Evolutionary conservation across 2,329 filamentous ascomycete species (phyloP), one percentile per base, ranked within the genome.

Genomic region (Penicillium fuscoglaucum): DNA sequence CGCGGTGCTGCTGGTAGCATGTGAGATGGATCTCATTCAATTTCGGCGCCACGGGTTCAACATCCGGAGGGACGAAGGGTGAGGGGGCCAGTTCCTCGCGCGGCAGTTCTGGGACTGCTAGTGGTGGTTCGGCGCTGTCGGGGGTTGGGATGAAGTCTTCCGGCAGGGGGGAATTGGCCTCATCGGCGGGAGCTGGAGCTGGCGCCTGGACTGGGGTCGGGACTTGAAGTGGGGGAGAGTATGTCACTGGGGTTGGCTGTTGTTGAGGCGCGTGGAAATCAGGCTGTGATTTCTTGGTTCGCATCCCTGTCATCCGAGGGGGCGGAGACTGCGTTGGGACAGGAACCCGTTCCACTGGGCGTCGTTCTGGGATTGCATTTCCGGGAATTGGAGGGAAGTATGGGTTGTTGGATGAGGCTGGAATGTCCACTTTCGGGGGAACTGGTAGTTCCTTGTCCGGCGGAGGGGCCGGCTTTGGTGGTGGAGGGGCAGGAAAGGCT

Each of bases 1-100:
- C 62, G 13, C 69, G 67, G 51, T 79, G 77, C 7, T 70, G 68
- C 57, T 77, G 74, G 59, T 74, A 78, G 62, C 77, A 79, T 31
- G 63, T 58, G 54, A 69, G 74, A 52, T 78, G 77, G 15, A 72
- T 59, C 49, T 69, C 69, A 39, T 67, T 72, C 52, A 79, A 64
- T 4, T 71, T 71, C 10, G 76, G 70, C 8, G 72, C 65, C 44
- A 72, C 63, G 39, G 71, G 68, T 37, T 73, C 72, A 13, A 67
- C 54, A n/a, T 74, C 71, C n/a, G 70, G 70, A 0, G 71, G 70
- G 13, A 67, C 65, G 51, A 63, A 69, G 24, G 66, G 63, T 15
- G 44, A 52, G 7, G 52, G 52, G 8, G 54, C 29, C 17, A 55
- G 53, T 40, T 64, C 62, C 33, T 61, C 57, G 39, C 54, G 61